Evolutionary conservation across 805 yeast species (phyloP).

Genomic region (Pichia exigua): DNA sequence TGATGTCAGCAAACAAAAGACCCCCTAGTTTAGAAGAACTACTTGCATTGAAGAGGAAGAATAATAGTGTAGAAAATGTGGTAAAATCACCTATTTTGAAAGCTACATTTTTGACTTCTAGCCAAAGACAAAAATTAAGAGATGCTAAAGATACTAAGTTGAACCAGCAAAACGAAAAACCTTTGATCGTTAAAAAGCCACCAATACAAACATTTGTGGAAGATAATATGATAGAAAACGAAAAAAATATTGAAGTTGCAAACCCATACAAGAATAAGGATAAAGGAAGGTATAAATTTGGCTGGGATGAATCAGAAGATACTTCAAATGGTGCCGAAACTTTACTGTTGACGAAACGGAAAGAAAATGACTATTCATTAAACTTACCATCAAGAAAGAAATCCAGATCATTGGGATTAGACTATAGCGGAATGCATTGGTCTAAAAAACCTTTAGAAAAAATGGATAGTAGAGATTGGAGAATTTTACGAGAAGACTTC

Average conservation of each 20-base stretch:
- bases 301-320: conserved; percentile 66
- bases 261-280: conserved; percentile 1
- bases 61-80: conserved; percentile 24
- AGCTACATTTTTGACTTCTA: conserved; percentile 36
- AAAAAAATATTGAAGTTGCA: neutral
- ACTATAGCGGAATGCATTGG: conserved; percentile 45
- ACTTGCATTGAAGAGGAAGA: conserved; percentile 18
- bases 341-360: conserved; percentile 20
- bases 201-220: neutral
- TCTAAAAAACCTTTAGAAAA: conserved; percentile 48
- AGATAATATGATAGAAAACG: neutral
- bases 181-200: neutral
- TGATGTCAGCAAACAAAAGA: conserved; percentile 11
- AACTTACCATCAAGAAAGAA: conserved; percentile 8
- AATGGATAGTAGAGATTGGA: conserved; percentile 86
- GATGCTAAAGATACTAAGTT: conserved; percentile 9
- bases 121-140: conserved; percentile 33
- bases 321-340: conserved; percentile 43
- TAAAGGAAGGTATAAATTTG: conserved; percentile 47
- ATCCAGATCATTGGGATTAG: conserved; percentile 1
- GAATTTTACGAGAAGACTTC: conserved; percentile 73
- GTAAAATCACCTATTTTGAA: neutral
- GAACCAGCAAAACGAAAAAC: conserved; percentile 3
- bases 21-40: conserved; percentile 34
- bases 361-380: conserved; percentile 19